phyloP scores from a whole-genome alignment of 1,284 basidiomycete species.

The Ustilago esculenta region DNA sequence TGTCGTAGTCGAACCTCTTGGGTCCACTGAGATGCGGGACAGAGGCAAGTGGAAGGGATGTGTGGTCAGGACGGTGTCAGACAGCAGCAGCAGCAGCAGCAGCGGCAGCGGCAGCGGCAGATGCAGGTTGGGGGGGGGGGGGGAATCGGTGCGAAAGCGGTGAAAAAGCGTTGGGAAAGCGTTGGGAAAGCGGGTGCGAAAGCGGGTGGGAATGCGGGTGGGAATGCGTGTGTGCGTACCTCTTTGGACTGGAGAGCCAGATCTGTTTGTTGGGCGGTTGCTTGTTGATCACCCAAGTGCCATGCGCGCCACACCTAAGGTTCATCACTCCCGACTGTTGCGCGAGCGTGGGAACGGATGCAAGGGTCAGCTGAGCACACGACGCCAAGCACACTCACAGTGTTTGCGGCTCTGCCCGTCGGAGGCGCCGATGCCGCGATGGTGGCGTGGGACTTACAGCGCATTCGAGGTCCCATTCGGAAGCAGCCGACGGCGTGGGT shows the following conservation, averaged over 20 bases:
- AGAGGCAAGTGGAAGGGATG: not conserved
- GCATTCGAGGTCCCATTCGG: slow-evolving; percentile 88
- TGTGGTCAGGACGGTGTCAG: not conserved
- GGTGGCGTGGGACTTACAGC: slow-evolving; percentile 74
- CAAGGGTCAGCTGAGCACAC: not conserved
- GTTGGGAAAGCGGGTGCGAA: too few relatives aligned
- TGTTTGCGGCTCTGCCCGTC: too few relatives aligned
- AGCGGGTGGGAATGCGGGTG: not conserved
- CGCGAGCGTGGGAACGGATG: slow-evolving; percentile 2
- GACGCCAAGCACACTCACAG: too few relatives aligned
- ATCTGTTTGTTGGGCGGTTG: slow-evolving; percentile 99
- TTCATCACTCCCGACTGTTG: slow-evolving; percentile 87
- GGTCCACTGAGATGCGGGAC: slow-evolving; percentile 53
- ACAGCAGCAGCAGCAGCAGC: too few relatives aligned
- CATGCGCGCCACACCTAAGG: slow-evolving; percentile 79
- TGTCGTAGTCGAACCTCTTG: slow-evolving; percentile 64
- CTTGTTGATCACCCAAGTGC: slow-evolving; percentile 99
- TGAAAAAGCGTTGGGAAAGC: too few relatives aligned
- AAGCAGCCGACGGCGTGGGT: slow-evolving; percentile 67
- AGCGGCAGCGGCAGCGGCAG: too few relatives aligned
- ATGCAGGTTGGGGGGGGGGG: too few relatives aligned
- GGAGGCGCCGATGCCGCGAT: not conserved
- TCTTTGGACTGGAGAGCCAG: slow-evolving; percentile 87
- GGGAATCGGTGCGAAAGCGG: too few relatives aligned
- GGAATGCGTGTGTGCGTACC: slow-evolving; percentile 44